Evolutionary conservation across 148 eudicot genomes (phyloP), one percentile per base, ranked within the genome.

Genomic region (Rhododendron williamsianum): DNA sequence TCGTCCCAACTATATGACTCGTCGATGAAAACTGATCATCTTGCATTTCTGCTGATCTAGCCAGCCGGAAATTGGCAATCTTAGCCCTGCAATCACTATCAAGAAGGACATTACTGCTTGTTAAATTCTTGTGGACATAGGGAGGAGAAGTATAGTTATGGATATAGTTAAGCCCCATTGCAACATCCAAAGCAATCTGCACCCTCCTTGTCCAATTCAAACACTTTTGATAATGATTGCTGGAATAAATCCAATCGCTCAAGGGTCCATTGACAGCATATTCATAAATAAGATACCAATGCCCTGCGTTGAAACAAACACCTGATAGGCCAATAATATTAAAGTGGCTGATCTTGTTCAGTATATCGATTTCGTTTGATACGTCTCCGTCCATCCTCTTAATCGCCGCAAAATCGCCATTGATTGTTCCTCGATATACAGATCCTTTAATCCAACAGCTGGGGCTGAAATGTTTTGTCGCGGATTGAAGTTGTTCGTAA

Each of bases 271-370:
- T 95, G 1, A 89, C 87, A n/a, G 95, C 98, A 81, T 91, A 95
- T 80, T 97, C 99, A 82, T 90, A 94, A 25, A 97, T 91, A 85
- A 97, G 93, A 79, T 92, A 97, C 93, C 98, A 95, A 72, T 90
- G 85, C 71, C 99, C 99, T 25, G 91, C 92, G 36, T 87, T 86
- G 81, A 89, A 94, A 76, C 95, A 94, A 52, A 95, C 95, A 46
- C 99, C 98, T 9, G 94, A 87, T 43, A 95, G 90, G 12, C 93
- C 88, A 5, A 95, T 88, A 41, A 97, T 90, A 85, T 95, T 95
- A 86, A 91, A 95, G 85, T 97, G 99, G 87, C 91, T 92, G 85
- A 97, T 91, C 91, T 92, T 97, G 86, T 88, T 90, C n/a, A 97
- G 87, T 41, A 92, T 85, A 83, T 45, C 89, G 9, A 97, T 89